Base-by-base conservation (phyloP, 2,329 filamentous ascomycete genomes). In the Phaeoacremonium minimum region DNA sequence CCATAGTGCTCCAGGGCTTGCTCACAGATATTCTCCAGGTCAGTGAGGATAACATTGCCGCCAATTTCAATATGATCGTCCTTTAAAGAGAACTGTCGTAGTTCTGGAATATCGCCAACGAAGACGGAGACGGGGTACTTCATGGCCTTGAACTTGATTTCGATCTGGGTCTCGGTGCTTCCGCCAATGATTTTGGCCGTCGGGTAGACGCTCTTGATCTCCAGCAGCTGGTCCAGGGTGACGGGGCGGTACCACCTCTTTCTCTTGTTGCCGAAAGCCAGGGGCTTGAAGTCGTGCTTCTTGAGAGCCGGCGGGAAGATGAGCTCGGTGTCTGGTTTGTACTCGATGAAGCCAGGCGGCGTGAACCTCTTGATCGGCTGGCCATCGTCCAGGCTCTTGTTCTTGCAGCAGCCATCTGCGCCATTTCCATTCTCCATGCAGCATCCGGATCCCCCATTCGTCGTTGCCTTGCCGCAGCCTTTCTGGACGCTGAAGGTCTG, bases 111-210 rank as follows among this genome's bases (percentile, higher is more conserved):
- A 52, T 98, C 93, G 9, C 91, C 90, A 8, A 97, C 86, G 47
- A 85, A 97, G 1, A 98, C 86, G 0, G 90, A 96, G 2, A 87
- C 80, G 4, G 84, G 83, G 56, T 97, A 97, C 50, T 89, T 77
- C 70, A 95, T 78, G 1, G 84, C 88, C 66, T 97, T 97, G 75
- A 98, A 97, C 63, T 95, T 96, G 65, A 94, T 86, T 63, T 98
- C 93, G 42, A 98, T 97, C 61, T 97, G 93, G 0, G 91, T 97
- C 61, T 98, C 93, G 3, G 90, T 95, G 57, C 89, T 95, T 43
- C 93, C 93, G 33, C 89, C 91, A 43, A 98, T 95, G 43, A 98
- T 80, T 61, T 97, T 98, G 5, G 91, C 88, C 17, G 83, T 80
- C 0, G 91, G 91, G 47, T 88, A 83, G 0, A 77, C 80, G 50